Evolutionary conservation across 192 early-diverging fungal genomes (phyloP), one percentile per base, ranked within the genome.

Genomic region (Gamsiella multidivaricata): DNA sequence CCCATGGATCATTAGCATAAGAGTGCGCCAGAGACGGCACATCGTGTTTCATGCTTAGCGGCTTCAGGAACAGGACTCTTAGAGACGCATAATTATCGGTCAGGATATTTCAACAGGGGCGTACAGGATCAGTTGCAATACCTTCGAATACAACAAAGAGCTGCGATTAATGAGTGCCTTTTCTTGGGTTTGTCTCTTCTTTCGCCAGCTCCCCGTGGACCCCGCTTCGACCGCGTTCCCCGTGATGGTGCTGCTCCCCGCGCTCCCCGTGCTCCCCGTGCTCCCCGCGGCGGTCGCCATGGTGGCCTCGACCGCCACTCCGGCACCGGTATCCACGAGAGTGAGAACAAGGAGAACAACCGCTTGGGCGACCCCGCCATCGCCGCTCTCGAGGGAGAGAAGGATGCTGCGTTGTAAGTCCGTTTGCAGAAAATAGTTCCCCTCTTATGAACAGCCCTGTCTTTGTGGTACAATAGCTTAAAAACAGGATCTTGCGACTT

Each of bases 281-380:
- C 68, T 81, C 60, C 64, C 59, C 73, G 73, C 39, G 61, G 61
- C 31, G 79, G 88, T 70, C 81, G 83, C 56, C 83, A 90, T 51
- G 86, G 86, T 53, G 81, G 87, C 41, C 90, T 90, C 82, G 95
- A 98, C 84, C 93, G 95, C 80, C 94, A 94, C 87, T 90, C 86
- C 79, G 92, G 81, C 61, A 93, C 91, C 36, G 93, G 90, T 37
- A 81, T 89, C 52, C 54, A 51, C 61, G 95, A 96, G 81, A 88
- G 88, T 51, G 92, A 92, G 60, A 98, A 98, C 90, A 97, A 98
- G 90, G 92, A 94, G 81, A 92, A 88, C 83, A 91, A 91, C 79
- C 89, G 89, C 33, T 94, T 94, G 93, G 92, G 94, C 50, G 84
- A 93, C 54, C 65, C 90, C 54, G 78, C 85, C 47, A 80, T 81